phyloP scores from a whole-genome alignment of 2,329 filamentous ascomycete genomes.

The Diaporthe capsici region DNA sequence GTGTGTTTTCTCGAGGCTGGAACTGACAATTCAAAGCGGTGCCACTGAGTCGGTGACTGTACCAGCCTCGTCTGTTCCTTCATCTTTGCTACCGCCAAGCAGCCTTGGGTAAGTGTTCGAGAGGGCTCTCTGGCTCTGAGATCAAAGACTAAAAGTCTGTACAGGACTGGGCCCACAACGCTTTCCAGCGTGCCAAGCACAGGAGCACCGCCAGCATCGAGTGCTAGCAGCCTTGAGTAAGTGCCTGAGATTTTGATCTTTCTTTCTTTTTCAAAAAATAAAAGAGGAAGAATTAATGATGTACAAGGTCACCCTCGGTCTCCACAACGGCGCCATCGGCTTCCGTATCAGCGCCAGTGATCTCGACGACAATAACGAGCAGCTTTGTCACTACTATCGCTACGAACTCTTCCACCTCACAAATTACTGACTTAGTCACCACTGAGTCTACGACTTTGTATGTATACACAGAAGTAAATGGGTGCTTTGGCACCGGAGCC shows the following conservation, averaged over 20 bases:
- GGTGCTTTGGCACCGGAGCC: background rate
- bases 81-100: background rate
- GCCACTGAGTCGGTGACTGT: background rate
- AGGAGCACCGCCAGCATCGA: slow-evolving; percentile 12
- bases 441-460: slow-evolving; percentile 33
- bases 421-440: slow-evolving; percentile 38
- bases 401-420: slow-evolving; percentile 40
- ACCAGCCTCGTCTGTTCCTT: background rate
- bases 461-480: background rate
- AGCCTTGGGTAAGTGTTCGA: background rate
- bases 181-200: slow-evolving; percentile 8
- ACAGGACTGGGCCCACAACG: background rate
- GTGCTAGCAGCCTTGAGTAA: slow-evolving; percentile 7
- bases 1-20: background rate
- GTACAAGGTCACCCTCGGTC: background rate
- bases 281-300: background rate
- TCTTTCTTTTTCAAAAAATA: too few species aligned
- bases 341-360: background rate
- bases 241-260: background rate
- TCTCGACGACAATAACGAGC: slow-evolving; percentile 38
- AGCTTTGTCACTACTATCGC: slow-evolving; percentile 39
- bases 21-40: slow-evolving; percentile 8
- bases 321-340: background rate
- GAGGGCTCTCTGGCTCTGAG: background rate
- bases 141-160: background rate